Evolutionary conservation across 2,329 filamentous ascomycete species (phyloP).

Genomic region (Corinectria fuckeliana): DNA sequence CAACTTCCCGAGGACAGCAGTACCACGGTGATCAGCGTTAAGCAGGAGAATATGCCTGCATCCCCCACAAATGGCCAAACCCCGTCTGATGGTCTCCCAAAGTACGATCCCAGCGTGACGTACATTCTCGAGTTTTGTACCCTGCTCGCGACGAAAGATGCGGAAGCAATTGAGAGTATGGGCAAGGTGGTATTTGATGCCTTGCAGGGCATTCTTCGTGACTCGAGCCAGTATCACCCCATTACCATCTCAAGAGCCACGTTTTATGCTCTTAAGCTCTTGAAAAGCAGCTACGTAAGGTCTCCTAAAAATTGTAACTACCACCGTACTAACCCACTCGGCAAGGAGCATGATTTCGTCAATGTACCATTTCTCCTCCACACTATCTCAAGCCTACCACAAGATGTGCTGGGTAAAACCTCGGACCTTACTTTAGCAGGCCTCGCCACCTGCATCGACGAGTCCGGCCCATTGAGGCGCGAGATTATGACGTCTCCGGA

Average conservation of each 20-base stretch:
- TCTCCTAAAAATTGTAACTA: not conserved
- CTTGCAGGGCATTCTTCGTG: slow-evolving; percentile 81
- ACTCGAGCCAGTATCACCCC: slow-evolving; percentile 78
- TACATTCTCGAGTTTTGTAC: slow-evolving; percentile 94
- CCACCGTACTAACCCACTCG: slow-evolving; percentile 28
- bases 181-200: slow-evolving; percentile 82
- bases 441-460: slow-evolving; percentile 78
- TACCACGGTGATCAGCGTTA: slow-evolving; percentile 84
- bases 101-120: slow-evolving; percentile 85
- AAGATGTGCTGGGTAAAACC: slow-evolving; percentile 77
- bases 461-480: slow-evolving; percentile 78
- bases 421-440: slow-evolving; percentile 80
- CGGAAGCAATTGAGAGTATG: slow-evolving; percentile 72
- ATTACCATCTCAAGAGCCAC: slow-evolving; percentile 84
- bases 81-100: slow-evolving; percentile 50
- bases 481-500: slow-evolving; percentile 97
- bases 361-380: slow-evolving; percentile 92
- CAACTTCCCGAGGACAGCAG: slow-evolving; percentile 85
- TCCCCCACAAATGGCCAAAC: slow-evolving; percentile 62
- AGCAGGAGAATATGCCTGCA: slow-evolving; percentile 76
- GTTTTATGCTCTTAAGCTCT: slow-evolving; percentile 83
- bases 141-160: slow-evolving; percentile 77
- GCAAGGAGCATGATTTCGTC: slow-evolving; percentile 85
- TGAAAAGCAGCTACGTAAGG: slow-evolving; percentile 85
- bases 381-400: slow-evolving; percentile 85